Evolutionary conservation across 345 rosid species (phyloP).

Genomic region (Nephelium lappaceum): DNA sequence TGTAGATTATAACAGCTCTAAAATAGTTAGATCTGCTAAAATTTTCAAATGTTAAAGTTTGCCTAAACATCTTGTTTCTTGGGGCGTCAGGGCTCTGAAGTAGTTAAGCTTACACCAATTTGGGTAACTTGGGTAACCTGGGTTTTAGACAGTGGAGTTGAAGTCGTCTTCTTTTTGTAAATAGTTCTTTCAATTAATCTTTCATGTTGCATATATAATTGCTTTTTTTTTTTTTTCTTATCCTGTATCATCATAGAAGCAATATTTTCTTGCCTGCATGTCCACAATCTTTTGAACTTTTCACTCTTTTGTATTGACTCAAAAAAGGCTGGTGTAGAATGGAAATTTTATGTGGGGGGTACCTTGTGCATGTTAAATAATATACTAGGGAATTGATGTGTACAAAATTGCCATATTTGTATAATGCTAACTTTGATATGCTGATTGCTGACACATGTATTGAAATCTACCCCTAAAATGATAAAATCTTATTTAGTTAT

Average conservation of each 20-base stretch:
- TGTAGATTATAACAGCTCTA: not conserved
- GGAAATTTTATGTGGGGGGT: no score
- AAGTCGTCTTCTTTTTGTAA: not conserved
- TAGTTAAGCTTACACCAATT: not conserved
- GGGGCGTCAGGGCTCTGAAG: not conserved
- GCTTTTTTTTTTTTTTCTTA: not conserved
- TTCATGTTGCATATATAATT: not conserved
- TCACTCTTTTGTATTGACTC: no score
- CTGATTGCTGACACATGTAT: no score
- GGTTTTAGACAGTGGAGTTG: not conserved
- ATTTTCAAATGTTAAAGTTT: not conserved
- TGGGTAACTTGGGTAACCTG: not conserved
- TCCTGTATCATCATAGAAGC: not conserved
- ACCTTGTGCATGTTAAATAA: no score
- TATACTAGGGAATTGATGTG: no score
- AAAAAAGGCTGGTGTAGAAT: no score
- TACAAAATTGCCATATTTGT: no score
- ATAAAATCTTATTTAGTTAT: no score
- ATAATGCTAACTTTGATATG: no score
- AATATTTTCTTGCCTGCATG: constrained; percentile 2
- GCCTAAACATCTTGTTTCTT: not conserved
- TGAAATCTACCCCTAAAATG: no score
- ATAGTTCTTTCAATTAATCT: not conserved
- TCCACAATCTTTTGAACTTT: not conserved
- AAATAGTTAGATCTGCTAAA: not conserved